Evolutionary conservation across 208 protist species (phyloP), one percentile per base, ranked within the genome.

Genomic region (Porcisia hertigi): DNA sequence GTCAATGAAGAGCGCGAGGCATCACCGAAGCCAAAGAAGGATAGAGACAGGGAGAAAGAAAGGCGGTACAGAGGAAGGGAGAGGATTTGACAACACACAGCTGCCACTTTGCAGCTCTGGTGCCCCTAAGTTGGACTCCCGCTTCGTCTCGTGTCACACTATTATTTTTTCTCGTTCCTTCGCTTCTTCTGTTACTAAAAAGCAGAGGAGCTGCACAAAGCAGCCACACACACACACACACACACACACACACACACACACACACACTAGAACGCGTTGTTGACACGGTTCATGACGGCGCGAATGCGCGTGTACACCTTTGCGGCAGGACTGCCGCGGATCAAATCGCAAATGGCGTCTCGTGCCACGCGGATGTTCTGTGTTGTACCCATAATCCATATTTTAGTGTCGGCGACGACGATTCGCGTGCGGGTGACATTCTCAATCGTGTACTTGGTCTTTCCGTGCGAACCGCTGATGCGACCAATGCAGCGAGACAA

Each of bases 371-470:
- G 95, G 71, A 99, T 99, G 86, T 99, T 99, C 71, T 94, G 87
- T 72, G 98, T 99, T 43, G 98, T 99, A 25, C 99, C 99, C 86
- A 99, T 97, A 65, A 99, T 96, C 91, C 99, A 99, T 58, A 99
- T 98, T 67, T 97, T 93, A 59, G 95, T 99, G 84, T 99, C 99
- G 23, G 98, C 99, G 34, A 99, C 83, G 2, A 99, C 99, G 74
- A 99, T 99, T 45, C 99, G 91, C 18, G 99, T 99, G 45, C 98
- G 95, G 11, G 99, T 99, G 2, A 99, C 92, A 81, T 99, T 99
- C 86, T 99, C 99, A 76, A 99, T 99, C 14, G 99, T 98, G 86
- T 98, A 99, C 91, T 99, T 99, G 2, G 98, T 99, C 86, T 99
- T 99, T 39, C 99, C 99, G 71, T 99, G 98, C 45, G 98, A 98